phyloP scores from a whole-genome alignment of 2,329 filamentous ascomycete genomes.

The Aspergillus sojae region DNA sequence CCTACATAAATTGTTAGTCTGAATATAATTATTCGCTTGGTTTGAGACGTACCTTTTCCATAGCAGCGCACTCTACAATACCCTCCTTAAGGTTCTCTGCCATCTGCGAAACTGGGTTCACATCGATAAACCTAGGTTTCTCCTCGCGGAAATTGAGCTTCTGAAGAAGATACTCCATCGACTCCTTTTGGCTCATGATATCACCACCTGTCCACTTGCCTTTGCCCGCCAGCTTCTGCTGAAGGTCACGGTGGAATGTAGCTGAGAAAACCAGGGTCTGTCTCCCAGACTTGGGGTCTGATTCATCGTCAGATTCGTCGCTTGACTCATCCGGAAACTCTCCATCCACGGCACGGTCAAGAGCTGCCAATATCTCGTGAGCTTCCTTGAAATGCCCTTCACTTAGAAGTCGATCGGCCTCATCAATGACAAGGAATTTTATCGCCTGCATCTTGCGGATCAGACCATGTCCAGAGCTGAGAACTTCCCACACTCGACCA shows the following conservation, averaged over 20 bases:
- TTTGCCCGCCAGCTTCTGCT: conserved; percentile 86
- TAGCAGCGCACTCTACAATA: conserved; percentile 85
- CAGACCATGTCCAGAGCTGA: conserved; percentile 72
- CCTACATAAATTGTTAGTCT: conserved; percentile 49
- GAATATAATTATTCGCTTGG: background rate
- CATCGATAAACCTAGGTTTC: conserved; percentile 86
- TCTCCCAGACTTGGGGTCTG: conserved; percentile 44
- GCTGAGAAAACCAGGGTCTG: conserved; percentile 97
- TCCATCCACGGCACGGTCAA: conserved; percentile 66
- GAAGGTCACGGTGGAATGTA: conserved; percentile 87
- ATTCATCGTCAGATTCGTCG: conserved; percentile 47
- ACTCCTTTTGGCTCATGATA: conserved; percentile 72
- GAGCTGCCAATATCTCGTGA: conserved; percentile 78
- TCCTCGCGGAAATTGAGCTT: conserved; percentile 85
- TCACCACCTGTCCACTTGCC: conserved; percentile 59
- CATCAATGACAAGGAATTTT: conserved; percentile 85
- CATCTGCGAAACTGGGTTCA: conserved; percentile 88
- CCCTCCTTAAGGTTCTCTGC: conserved; percentile 83
- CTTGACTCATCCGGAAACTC: conserved; percentile 32
- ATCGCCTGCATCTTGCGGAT: conserved; percentile 72
- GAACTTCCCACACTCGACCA: conserved; percentile 90
- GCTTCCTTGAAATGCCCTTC: conserved; percentile 95
- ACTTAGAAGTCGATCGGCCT: conserved; percentile 88
- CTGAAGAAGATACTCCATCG: conserved; percentile 89
- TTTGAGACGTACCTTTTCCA: conserved; percentile 72